phyloP scores from a whole-genome alignment of 1,139 yeast species.

The Kodamaea plutei region DNA sequence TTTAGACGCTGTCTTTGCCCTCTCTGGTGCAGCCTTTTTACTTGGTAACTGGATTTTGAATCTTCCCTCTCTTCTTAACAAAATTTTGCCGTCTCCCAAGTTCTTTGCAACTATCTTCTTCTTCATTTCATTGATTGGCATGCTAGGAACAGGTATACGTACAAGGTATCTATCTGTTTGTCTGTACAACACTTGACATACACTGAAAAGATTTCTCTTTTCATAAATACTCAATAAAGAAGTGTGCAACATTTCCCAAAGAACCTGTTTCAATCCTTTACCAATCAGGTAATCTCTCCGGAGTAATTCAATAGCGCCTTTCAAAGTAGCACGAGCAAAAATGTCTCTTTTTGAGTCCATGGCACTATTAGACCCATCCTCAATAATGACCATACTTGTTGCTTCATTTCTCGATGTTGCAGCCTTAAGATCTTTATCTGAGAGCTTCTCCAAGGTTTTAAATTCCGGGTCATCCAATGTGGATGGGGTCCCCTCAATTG shows the following conservation, averaged over 20 bases:
- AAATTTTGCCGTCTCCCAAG: conserved; percentile 43
- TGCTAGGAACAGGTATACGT: conserved; percentile 57
- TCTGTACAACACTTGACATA: conserved; percentile 62
- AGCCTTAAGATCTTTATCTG: conserved; percentile 10
- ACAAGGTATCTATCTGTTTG: conserved; percentile 62
- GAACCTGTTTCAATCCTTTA: conserved; percentile 49
- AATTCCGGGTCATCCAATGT: conserved; percentile 59
- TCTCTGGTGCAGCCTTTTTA: conserved; percentile 13
- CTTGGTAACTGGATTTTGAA: conserved; percentile 40
- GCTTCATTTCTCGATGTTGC: conserved; percentile 7
- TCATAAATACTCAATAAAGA: conserved; percentile 57
- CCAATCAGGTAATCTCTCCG: conserved; percentile 65
- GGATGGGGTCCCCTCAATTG: conserved; percentile 56
- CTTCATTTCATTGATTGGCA: conserved; percentile 44
- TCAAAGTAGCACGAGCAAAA: conserved; percentile 44
- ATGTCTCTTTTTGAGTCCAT: conserved; percentile 44
- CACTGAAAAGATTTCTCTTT: conserved; percentile 59
- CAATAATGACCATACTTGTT: conserved; percentile 45
- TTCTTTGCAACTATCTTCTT: conserved; percentile 60
- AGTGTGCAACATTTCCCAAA: conserved; percentile 72
- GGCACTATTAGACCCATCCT: conserved; percentile 43
- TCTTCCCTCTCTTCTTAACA: conserved; percentile 41
- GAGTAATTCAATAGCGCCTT: conserved; percentile 63
- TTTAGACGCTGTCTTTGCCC: conserved; percentile 2
- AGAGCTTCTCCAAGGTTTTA: conserved; percentile 29